Base-by-base conservation (phyloP, 1,139 yeast genomes). In the Blastobotrys proliferans region DNA sequence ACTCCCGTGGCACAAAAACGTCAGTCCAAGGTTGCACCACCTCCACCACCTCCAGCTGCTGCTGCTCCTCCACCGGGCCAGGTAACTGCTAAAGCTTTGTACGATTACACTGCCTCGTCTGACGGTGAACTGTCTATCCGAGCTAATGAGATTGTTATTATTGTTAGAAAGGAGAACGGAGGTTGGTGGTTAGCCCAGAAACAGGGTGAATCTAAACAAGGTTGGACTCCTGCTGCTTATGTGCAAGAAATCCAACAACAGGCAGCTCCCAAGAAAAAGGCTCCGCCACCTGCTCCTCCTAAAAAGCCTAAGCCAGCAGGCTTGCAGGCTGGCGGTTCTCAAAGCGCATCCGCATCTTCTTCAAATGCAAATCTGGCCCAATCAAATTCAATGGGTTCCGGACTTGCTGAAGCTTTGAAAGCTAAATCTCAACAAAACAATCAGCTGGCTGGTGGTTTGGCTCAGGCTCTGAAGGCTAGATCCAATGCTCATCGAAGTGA, bases 141-240 rank as follows among this genome's bases (percentile, higher is more conserved):
- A 14, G 83, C 82, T 55, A 95, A 84, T 50, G 84, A 85, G 38
- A 67, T 86, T 36, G 80, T 90, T 32, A 78, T 81, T 49, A 78
- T 90, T 36, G 70, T 82, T 6, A 79, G 74, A 56, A 76, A 81
- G 50, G 85, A 81, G 50, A 75, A 77, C 27, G 86, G 86, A 57
- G 76, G 78, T 56, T 97, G 96, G 2, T 90, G 97, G 97, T 70
- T 92, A 49, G 97, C 88, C 4, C 85, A 83, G 61, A 72, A 79
- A 17, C 64, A 82, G 49, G 90, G 84, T 55, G 92, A 84, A 37
- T 61, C 81, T 1, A 76, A 70, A 45, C 95, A 90, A 63, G 99
- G 98, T 3, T 94, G 98, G 98, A 92, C 94, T 9, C 99, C 99
- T 10, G 83, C 94, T 25, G 85, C 94, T 17, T 94, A 90, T 61